phyloP scores from a whole-genome alignment of 1,284 basidiomycete species.

The Fomitopsis pinicola region DNA sequence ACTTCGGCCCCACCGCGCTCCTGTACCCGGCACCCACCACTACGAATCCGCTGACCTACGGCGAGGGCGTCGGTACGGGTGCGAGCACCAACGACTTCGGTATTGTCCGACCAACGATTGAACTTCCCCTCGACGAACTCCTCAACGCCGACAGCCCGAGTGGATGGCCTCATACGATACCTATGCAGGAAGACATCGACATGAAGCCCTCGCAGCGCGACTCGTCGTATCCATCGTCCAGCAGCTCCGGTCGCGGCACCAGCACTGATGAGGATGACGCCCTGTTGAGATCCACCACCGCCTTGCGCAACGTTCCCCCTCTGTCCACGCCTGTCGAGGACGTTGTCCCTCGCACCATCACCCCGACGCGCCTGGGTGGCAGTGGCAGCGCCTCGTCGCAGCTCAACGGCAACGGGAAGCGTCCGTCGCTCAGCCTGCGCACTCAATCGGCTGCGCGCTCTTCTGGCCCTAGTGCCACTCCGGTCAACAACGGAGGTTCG shows the following conservation, averaged over 20 bases:
- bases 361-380: constrained; percentile 42
- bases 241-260: constrained; percentile 23
- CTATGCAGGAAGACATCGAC: constrained; percentile 28
- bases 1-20: constrained; percentile 75
- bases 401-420: constrained; percentile 36
- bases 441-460: constrained; percentile 42
- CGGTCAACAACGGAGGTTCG: constrained; percentile 43
- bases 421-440: constrained; percentile 56
- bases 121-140: constrained; percentile 74
- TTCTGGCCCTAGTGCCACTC: constrained; percentile 58
- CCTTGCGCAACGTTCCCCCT: constrained; percentile 31
- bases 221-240: constrained; percentile 27
- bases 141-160: constrained; percentile 42
- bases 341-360: constrained; percentile 42
- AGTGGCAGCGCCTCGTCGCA: constrained; percentile 25
- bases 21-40: constrained; percentile 60
- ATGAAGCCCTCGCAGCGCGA: constrained; percentile 24
- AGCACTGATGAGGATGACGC: constrained; percentile 24
- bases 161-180: constrained; percentile 27
- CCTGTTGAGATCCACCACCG: constrained; percentile 28
- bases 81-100: constrained; percentile 43
- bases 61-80: constrained; percentile 57
- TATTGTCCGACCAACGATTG: constrained; percentile 73
- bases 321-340: constrained; percentile 36
- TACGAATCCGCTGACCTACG: constrained; percentile 66